These are phyloP conservation scores for Daldinia sp. DNA, from an alignment of 2,329 filamentous ascomycete species.

Conservation along the genomic window DNA sequence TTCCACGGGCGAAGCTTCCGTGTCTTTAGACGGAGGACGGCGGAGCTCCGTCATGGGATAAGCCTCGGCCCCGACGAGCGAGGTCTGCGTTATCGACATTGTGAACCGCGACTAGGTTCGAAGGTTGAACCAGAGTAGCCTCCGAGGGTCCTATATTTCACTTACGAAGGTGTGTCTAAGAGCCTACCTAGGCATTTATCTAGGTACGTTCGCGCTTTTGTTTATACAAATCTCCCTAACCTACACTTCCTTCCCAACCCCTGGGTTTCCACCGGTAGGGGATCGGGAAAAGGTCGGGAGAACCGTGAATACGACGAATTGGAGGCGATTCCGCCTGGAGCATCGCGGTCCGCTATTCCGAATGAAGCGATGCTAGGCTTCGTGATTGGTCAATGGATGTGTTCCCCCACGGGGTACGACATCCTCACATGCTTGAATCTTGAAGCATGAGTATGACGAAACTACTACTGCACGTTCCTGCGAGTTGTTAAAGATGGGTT, in stretches of 20 bases:
- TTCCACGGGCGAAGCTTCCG: slow-evolving; percentile 25
- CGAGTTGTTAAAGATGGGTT: neutral
- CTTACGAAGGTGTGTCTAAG: too few species aligned
- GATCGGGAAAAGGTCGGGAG: slow-evolving; percentile 13
- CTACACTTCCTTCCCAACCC: neutral
- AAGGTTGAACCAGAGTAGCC: too few species aligned
- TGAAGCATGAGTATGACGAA: too few species aligned
- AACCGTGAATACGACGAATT: neutral
- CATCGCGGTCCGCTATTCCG: slow-evolving; percentile 20
- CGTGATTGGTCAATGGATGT: neutral
- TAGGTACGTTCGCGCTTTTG: neutral
- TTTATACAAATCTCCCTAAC: neutral
- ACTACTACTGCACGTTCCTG: neutral
- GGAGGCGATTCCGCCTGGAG: neutral
- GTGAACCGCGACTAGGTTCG: neutral
- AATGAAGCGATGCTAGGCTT: neutral
- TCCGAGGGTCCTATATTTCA: too few species aligned
- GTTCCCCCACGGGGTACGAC: neutral
- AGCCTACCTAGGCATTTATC: neutral
- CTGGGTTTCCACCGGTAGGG: slow-evolving; percentile 11
- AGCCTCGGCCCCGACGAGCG: slow-evolving; percentile 23
- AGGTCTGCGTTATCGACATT: slow-evolving; percentile 37
- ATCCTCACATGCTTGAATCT: too few species aligned
- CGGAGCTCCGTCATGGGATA: slow-evolving; percentile 39
- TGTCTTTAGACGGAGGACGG: slow-evolving; percentile 23